These are phyloP conservation scores for Phytophthora pistaciae DNA, from an alignment of 352 stramenopile species.

Conservation along the genomic window DNA sequence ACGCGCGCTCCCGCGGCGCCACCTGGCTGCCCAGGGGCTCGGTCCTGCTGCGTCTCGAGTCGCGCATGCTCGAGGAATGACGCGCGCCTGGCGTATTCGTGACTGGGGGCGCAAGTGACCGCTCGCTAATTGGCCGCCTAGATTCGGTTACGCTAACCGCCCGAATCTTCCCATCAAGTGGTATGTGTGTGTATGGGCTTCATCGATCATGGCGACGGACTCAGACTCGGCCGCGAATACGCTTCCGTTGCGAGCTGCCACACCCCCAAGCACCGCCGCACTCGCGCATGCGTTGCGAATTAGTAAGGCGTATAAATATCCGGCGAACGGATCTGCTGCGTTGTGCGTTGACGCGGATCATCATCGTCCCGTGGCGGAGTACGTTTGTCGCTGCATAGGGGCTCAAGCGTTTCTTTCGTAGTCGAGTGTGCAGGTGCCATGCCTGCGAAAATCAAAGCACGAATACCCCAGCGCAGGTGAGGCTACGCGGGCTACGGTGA, in stretches of 20 bases:
- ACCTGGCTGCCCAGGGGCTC: constrained; percentile 22
- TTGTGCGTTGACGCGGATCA: neutral
- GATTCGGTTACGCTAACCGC: constrained; percentile 27
- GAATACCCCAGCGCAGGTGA: neutral
- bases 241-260: too few relatives aligned
- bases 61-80: constrained; percentile 13
- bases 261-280: too few relatives aligned
- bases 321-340: neutral
- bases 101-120: constrained; percentile 14
- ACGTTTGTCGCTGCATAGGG: too few relatives aligned
- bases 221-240: too few relatives aligned
- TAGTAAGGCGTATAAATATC: neutral
- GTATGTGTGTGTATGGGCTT: neutral
- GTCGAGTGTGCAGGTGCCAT: too few relatives aligned
- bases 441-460: neutral
- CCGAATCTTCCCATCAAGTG: constrained; percentile 11
- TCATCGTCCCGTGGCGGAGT: too few relatives aligned
- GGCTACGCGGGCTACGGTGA: neutral
- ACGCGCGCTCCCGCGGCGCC: constrained; percentile 23
- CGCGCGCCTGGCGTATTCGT: constrained; percentile 12
- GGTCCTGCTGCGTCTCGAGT: constrained; percentile 13
- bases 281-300: neutral
- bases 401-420: neutral
- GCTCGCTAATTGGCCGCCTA: constrained; percentile 20
- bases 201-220: neutral